Conservation (phyloP, 192 early-diverging fungal genomes). For the Coemansia sp. region DNA sequence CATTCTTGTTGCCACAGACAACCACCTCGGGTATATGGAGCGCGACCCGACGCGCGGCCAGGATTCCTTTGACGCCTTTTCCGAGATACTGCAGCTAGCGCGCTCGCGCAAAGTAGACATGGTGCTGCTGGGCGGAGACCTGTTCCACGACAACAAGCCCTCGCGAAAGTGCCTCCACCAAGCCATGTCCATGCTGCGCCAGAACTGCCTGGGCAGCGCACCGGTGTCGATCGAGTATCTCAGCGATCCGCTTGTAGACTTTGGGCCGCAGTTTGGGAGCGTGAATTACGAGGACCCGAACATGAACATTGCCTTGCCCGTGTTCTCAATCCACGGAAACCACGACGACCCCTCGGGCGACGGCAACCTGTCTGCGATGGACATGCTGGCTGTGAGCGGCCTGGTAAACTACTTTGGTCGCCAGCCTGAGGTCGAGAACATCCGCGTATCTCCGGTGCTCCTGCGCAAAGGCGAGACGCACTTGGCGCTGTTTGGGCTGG, state of each 20-base stretch:
- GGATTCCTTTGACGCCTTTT: conserved; percentile 83
- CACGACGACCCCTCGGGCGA: conserved; percentile 93
- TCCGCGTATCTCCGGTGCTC: conserved; percentile 75
- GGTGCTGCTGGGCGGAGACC: conserved; percentile 88
- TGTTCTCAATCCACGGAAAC: conserved; percentile 97
- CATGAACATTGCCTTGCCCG: conserved; percentile 75
- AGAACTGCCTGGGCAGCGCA: conserved; percentile 64
- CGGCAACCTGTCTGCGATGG: conserved; percentile 78
- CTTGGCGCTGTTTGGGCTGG: conserved; percentile 85
- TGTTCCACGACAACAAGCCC: conserved; percentile 95
- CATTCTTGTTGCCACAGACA: conserved; percentile 89
- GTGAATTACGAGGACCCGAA: conserved; percentile 90
- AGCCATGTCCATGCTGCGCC: conserved; percentile 65
- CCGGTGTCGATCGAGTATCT: conserved; percentile 67
- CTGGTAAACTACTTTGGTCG: conserved; percentile 94
- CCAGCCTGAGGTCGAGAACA: conserved; percentile 65
- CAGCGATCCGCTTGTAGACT: conserved; percentile 72
- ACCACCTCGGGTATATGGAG: conserved; percentile 91
- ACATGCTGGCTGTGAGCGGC: conserved; percentile 72
- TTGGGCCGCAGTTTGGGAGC: conserved; percentile 57
- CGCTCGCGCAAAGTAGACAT: conserved; percentile 69
- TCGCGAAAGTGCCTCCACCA: conserved; percentile 70
- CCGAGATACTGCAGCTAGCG: conserved; percentile 83
- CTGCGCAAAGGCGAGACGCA: conserved; percentile 73
- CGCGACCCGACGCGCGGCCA: conserved; percentile 80